These are phyloP conservation scores for Cordyceps militaris DNA, from an alignment of 2,329 filamentous ascomycete genomes.

Conservation along the genomic window DNA sequence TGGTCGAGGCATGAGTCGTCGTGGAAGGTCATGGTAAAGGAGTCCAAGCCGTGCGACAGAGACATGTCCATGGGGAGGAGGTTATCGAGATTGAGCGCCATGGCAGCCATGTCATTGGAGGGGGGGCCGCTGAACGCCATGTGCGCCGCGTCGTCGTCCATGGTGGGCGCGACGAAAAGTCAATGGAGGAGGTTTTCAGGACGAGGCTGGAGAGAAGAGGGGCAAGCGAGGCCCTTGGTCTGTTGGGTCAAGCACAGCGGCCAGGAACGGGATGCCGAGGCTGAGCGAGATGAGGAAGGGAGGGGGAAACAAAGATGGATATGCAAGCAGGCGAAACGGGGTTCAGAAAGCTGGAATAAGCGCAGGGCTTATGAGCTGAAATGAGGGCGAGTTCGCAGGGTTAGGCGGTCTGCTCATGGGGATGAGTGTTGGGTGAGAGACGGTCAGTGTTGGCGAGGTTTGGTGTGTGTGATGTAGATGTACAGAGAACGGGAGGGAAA, in stretches of 20 bases:
- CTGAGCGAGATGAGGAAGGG: background rate
- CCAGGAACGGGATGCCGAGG: background rate
- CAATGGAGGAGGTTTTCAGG: too few relatives aligned
- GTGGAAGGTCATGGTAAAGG: conserved; percentile 24
- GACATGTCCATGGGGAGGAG: conserved; percentile 21
- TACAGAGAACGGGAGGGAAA: background rate
- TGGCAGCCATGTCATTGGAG: conserved; percentile 24
- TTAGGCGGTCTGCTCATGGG: too few relatives aligned
- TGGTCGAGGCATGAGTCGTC: conserved; percentile 27
- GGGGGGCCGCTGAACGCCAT: conserved; percentile 18
- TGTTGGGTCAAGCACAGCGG: background rate
- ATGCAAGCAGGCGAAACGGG: background rate
- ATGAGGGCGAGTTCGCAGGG: background rate
- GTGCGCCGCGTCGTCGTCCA: conserved; percentile 21
- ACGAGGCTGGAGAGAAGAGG: conserved; percentile 1
- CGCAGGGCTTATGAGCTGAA: background rate
- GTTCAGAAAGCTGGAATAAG: background rate
- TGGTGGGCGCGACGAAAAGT: too few relatives aligned
- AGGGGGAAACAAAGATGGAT: background rate
- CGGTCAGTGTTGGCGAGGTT: background rate
- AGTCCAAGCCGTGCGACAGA: conserved; percentile 21
- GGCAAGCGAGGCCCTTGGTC: background rate
- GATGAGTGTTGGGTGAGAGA: background rate
- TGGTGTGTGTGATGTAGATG: background rate
- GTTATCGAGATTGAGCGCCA: conserved; percentile 21